Conservation (phyloP, 371 early-diverging fungal species). For the Syncephalis fuscata region DNA sequence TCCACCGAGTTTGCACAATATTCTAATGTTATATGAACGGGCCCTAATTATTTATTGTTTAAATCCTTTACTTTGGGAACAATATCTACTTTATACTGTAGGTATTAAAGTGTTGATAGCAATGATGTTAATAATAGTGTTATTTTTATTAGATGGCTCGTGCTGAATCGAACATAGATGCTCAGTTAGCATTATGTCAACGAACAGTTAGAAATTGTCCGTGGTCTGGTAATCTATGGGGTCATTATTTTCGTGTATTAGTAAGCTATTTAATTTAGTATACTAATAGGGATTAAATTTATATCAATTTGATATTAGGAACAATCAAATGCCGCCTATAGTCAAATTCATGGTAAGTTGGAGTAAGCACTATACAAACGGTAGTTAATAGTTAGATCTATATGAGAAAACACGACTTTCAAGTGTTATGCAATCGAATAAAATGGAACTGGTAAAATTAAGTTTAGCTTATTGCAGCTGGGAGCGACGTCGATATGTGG, state of each 20-base stretch:
- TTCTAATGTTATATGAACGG: slow-evolving; percentile 19
- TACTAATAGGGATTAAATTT: too few species aligned
- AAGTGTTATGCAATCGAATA: slow-evolving; percentile 1
- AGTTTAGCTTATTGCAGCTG: not conserved
- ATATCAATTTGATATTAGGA: too few species aligned
- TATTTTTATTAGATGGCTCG: not conserved
- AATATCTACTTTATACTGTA: slow-evolving; percentile 20
- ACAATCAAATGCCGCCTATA: too few species aligned
- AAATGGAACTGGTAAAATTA: slow-evolving; percentile 4
- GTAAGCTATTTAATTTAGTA: slow-evolving; percentile 4
- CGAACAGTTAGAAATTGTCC: slow-evolving; percentile 21
- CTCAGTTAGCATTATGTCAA: slow-evolving; percentile 1
- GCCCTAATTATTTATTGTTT: slow-evolving; percentile 13
- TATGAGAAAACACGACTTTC: slow-evolving; percentile 2
- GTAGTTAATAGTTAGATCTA: slow-evolving; percentile 8
- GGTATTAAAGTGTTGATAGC: slow-evolving; percentile 1
- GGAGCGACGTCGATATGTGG: not conserved
- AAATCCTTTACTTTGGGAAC: slow-evolving; percentile 20
- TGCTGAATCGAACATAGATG: too few species aligned
- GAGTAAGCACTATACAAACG: too few species aligned
- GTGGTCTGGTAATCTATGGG: slow-evolving; percentile 20
- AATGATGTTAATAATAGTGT: not conserved
- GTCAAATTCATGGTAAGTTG: too few species aligned
- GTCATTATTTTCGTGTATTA: slow-evolving; percentile 6
- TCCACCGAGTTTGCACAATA: slow-evolving; percentile 2